phyloP scores from a whole-genome alignment of 371 early-diverging fungal genomes.

The Mucor circinelloides region DNA sequence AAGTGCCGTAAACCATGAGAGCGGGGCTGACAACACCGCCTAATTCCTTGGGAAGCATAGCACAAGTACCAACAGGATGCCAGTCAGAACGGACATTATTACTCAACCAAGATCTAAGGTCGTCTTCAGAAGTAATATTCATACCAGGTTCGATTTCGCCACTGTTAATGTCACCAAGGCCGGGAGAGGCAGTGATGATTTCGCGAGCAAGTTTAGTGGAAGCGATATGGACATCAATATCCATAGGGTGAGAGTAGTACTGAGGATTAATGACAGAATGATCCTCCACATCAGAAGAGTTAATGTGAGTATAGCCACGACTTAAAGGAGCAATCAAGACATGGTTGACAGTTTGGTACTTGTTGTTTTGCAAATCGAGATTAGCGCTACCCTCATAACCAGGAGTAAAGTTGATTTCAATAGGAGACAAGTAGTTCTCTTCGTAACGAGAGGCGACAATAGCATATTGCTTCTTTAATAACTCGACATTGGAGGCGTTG shows the following conservation, averaged over 20 bases:
- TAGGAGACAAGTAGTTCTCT: slow-evolving; percentile 14
- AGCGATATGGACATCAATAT: slow-evolving; percentile 15
- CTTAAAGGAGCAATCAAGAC: slow-evolving; percentile 13
- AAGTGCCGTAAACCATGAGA: slow-evolving; percentile 41
- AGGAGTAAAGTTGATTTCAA: slow-evolving; percentile 23
- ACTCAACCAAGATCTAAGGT: slow-evolving; percentile 7
- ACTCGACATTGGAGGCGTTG: background rate
- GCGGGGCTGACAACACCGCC: slow-evolving; percentile 39
- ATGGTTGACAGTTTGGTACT: slow-evolving; percentile 25
- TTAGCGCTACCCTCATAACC: slow-evolving; percentile 18
- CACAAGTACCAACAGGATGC: slow-evolving; percentile 36
- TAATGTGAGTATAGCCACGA: slow-evolving; percentile 17
- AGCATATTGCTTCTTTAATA: slow-evolving; percentile 14
- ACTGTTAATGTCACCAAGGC: slow-evolving; percentile 7
- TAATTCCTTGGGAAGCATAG: slow-evolving; percentile 37
- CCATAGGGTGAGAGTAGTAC: slow-evolving; percentile 21
- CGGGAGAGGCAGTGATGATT: slow-evolving; percentile 8
- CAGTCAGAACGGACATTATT: slow-evolving; percentile 27
- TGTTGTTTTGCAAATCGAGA: background rate
- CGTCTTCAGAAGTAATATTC: slow-evolving; percentile 19
- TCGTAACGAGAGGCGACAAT: slow-evolving; percentile 20
- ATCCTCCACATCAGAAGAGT: slow-evolving; percentile 18
- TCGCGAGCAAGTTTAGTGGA: slow-evolving; percentile 21
- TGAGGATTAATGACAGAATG: slow-evolving; percentile 13
- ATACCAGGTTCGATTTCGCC: slow-evolving; percentile 17